These are phyloP conservation scores for Aspergillus sp. DNA, from an alignment of 2,329 filamentous ascomycete species.

Conservation along the genomic window DNA sequence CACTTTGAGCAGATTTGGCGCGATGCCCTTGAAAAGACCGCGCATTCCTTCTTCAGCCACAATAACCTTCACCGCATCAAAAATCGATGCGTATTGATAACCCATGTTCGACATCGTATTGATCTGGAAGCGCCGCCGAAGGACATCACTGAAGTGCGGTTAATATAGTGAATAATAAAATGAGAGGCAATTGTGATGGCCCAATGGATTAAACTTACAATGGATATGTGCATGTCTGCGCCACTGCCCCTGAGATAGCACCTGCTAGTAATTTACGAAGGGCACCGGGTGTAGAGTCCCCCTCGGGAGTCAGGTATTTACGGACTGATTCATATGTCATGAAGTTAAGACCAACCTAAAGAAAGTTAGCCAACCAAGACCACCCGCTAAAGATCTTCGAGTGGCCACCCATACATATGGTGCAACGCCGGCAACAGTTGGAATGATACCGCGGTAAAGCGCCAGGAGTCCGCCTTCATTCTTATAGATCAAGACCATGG, in stretches of 20 bases:
- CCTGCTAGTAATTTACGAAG: conserved; percentile 82
- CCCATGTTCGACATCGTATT: conserved; percentile 99
- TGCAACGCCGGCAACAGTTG: conserved; percentile 91
- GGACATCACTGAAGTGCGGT: conserved; percentile 66
- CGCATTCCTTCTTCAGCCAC: conserved; percentile 76
- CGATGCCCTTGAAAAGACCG: conserved; percentile 93
- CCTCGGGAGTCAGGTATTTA: conserved; percentile 79
- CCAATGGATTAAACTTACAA: conserved; percentile 65
- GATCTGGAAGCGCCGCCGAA: conserved; percentile 93
- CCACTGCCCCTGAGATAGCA: conserved; percentile 91
- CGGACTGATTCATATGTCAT: conserved; percentile 95
- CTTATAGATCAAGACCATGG: conserved; percentile 80
- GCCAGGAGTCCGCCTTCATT: conserved; percentile 82
- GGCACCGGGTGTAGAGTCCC: conserved; percentile 77
- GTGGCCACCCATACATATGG: conserved; percentile 66
- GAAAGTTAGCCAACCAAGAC: conserved; percentile 20
- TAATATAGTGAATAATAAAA: conserved; percentile 2
- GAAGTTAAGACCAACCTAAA: conserved; percentile 88
- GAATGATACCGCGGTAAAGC: conserved; percentile 91
- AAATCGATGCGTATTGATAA: conserved; percentile 86
- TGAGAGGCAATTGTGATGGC: not conserved
- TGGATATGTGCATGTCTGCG: conserved; percentile 96
- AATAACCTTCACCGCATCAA: conserved; percentile 80
- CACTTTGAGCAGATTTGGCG: conserved; percentile 93
- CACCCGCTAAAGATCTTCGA: not conserved